A percentile compares a stretch with the other conserved stretches of the same genome.
phyloP scores from a whole-genome alignment of 371 early-diverging fungal genomes.

The Mortierella sp. region DNA sequence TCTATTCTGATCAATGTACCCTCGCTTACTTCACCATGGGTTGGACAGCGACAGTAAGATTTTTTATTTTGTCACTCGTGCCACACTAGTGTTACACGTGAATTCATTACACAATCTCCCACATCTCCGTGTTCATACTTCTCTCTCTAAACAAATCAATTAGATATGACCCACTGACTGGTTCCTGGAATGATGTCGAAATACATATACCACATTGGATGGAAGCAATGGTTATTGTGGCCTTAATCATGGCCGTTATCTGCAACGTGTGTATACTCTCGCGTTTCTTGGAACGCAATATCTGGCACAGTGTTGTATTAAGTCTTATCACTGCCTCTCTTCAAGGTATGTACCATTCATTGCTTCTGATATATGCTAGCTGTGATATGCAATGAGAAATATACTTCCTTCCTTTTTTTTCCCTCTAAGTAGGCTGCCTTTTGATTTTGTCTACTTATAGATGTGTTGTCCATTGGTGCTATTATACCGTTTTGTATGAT shows the following conservation, averaged over 20 bases:
- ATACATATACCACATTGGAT: slow-evolving; percentile 31
- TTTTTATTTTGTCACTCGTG: not conserved
- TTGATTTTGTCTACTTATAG: slow-evolving; percentile 9
- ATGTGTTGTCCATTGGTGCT: slow-evolving; percentile 28
- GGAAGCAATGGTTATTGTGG: slow-evolving; percentile 23
- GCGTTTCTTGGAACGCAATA: slow-evolving; percentile 43
- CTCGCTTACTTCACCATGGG: slow-evolving; percentile 53
- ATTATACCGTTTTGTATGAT: slow-evolving; percentile 36
- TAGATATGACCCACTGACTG: slow-evolving; percentile 18
- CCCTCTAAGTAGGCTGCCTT: not conserved
- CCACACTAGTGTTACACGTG: not conserved
- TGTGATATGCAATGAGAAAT: not conserved
- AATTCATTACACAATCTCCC: not conserved
- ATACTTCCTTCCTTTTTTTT: not conserved
- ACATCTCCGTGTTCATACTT: not conserved
- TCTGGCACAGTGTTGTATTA: slow-evolving; percentile 31
- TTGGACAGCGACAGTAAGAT: slow-evolving; percentile 30
- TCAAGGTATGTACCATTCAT: slow-evolving; percentile 23
- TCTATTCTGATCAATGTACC: slow-evolving; percentile 53
- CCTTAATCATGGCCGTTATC: slow-evolving; percentile 34
- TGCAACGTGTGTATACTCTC: slow-evolving; percentile 46
- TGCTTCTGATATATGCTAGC: not conserved
- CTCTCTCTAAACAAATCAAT: not conserved
- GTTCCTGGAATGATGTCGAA: slow-evolving; percentile 3
- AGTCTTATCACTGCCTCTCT: slow-evolving; percentile 35